Base-by-base conservation (phyloP, 176 grass and related monocot genomes). In the Triticum dicoccoides region DNA sequence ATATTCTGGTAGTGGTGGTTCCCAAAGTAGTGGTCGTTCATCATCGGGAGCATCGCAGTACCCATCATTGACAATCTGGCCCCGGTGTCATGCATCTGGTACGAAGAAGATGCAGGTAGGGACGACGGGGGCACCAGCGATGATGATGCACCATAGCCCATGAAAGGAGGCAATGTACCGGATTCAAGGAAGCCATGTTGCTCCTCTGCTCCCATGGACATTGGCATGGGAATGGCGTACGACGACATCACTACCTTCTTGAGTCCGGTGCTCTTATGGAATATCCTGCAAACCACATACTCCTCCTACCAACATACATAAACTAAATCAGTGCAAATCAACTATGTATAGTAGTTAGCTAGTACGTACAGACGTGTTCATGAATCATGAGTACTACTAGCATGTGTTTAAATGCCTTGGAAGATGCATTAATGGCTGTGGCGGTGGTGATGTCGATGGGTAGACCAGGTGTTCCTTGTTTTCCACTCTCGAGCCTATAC, bases 401-500 rank as follows among this genome's bases (percentile, higher is more conserved):
- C 0, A 6, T 18, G 51, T 54, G 15, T 54, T 54, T 54, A 54
- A 54, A 54, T 44, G 7, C 51, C 51, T 54, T 54, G 15, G 51
- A 54, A 54, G 51, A 54, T 54, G 51, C 15, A 15, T 54, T 71
- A 5, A 33, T n/a, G 14, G 11, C 24, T 18, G 61, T 7, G 5
- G 15, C 4, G n/a, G 23, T 8, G 23, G 23, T 18, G 24, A 7
- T 49, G 64, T 17, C 32, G 3, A 5, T 24, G 37, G 51, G 24
- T 25, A 11, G 42, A 44, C 3, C 9, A 4, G 51, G 15, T 18
- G 5, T 54, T 54, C 51, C 51, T 54, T 54, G 15, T 5, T 54
- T 54, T 54, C 51, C 51, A 54, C 51, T 18, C 51, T 89, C 84
- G 11, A 90, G 91, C 51, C 51, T 54, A 54, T 54, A 54, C 51